Percentiles rank a stretch among this genome's conserved stretches.
phyloP scores from a whole-genome alignment of 2,329 filamentous ascomycete species.

The Purpureocillium lavendulum region DNA sequence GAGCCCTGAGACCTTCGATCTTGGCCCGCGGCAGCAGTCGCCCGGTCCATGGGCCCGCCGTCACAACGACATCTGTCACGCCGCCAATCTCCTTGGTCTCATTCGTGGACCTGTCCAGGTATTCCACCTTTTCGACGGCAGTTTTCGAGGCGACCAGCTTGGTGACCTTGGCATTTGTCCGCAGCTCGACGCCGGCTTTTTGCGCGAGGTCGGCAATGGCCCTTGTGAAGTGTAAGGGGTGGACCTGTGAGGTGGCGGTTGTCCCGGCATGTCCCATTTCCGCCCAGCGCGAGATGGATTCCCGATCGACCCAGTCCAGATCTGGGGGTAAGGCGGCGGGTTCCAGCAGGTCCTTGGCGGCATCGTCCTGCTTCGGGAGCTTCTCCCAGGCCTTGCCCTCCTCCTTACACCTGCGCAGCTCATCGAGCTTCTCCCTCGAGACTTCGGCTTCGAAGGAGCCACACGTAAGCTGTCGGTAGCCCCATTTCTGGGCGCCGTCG shows the following conservation, averaged over 20 bases:
- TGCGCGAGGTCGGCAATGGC: constrained; percentile 70
- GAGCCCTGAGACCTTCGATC: constrained; percentile 51
- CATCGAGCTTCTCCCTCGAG: constrained; percentile 23
- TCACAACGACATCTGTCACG: constrained; percentile 46
- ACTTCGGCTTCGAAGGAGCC: constrained; percentile 46
- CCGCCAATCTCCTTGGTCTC: constrained; percentile 26
- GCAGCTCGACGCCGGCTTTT: constrained; percentile 59
- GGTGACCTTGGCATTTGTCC: constrained; percentile 58
- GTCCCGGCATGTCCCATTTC: constrained; percentile 67
- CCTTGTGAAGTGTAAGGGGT: constrained; percentile 85
- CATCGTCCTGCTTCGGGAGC: constrained; percentile 49
- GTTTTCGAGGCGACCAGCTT: constrained; percentile 48
- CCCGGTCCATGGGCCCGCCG: constrained; percentile 57
- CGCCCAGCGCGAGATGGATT: constrained; percentile 61
- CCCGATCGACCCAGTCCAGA: constrained; percentile 73
- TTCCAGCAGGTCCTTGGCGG: constrained; percentile 37
- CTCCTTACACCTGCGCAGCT: constrained; percentile 14
- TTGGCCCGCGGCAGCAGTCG: constrained; percentile 48
- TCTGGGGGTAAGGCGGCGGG: constrained; percentile 62
- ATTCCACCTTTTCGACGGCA: constrained; percentile 53
- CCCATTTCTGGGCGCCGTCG: constrained; percentile 71
- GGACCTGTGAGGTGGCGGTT: constrained; percentile 82
- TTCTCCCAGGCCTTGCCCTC: constrained; percentile 47
- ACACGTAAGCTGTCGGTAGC: constrained; percentile 72
- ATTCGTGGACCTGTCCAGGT: constrained; percentile 38